A percentile compares a stretch with the other conserved stretches of the same genome.
Evolutionary conservation across 768 basidiomycete genomes (phyloP).

Genomic region (Xerocomellus intermedius): DNA sequence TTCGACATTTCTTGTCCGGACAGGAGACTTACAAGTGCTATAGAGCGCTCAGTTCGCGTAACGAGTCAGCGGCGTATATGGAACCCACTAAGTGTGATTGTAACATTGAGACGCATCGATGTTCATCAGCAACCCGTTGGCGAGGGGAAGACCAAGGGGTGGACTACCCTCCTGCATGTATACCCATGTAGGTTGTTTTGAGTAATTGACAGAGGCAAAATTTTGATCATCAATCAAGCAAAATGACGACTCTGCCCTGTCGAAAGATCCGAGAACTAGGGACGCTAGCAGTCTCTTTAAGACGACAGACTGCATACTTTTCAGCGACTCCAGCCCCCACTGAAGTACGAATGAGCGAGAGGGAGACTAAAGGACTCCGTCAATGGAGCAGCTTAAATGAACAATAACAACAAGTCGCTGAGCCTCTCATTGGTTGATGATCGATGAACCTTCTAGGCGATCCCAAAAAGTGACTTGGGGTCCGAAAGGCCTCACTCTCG

Average conservation of each 20-base stretch:
- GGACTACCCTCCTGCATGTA: slow-evolving; percentile 7
- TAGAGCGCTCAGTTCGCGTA: background rate
- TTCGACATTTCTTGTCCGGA: background rate
- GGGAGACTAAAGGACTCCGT: background rate
- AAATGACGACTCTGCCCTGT: background rate
- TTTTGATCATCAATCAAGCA: slow-evolving; percentile 20
- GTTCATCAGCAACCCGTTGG: slow-evolving; percentile 10
- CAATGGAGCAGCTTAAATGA: too few species aligned
- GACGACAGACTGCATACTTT: slow-evolving; percentile 2
- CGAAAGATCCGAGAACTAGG: background rate
- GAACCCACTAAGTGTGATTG: slow-evolving; percentile 16
- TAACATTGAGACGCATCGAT: slow-evolving; percentile 13
- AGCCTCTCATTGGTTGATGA: too few species aligned
- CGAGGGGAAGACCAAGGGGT: slow-evolving; percentile 5
- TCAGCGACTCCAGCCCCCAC: background rate
- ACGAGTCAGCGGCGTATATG: background rate
- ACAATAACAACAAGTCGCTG: too few species aligned
- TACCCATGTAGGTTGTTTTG: slow-evolving; percentile 9
- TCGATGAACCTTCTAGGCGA: too few species aligned
- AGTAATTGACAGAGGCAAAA: slow-evolving; percentile 7
- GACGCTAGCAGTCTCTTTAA: background rate
- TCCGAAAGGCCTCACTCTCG: too few species aligned
- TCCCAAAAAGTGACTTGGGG: too few species aligned
- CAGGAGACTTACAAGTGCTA: slow-evolving; percentile 8
- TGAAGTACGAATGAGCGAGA: background rate